Base-by-base conservation (phyloP, 202 grass and related monocot species). In the Brachypodium distachyon region DNA sequence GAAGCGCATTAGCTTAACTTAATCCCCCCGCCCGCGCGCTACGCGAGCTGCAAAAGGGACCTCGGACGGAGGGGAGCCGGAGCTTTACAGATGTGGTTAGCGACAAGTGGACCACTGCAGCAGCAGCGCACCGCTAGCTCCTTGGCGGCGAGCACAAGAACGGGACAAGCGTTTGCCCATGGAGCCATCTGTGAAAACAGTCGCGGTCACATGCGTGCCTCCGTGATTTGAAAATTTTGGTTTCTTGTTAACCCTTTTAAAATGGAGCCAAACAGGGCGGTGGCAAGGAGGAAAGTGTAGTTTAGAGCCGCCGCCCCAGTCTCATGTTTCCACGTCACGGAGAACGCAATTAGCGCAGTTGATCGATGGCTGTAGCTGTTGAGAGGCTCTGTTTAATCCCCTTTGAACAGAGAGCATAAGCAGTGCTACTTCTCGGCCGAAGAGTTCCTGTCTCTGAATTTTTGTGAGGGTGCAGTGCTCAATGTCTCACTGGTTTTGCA, bases 101-200 rank as follows among this genome's bases (percentile, higher is more conserved):
- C 75, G 67, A 74, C 68, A 63, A 41, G 69, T 76, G 86, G 86
- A 69, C 86, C 86, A 76, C 47, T 25, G 76, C 39, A 18, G 65
- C 65, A 46, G 40, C 9, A 12, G 7, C 8, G 54, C 36, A 21
- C 14, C 14, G 8, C 18, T 37, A 31, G 18, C 58, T 66, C 25
- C 74, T 61, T 83, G 69, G 81, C 86, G 29, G 80, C 81, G 25
- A 80, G 86, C 77, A 84, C 86, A 71, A 88, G 86, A 70, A 71
- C 55, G 64, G 12, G 81, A 36, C 70, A 84, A 13, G 63, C 76
- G 33, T 71, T n/a, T 80, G 86, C n/a, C 46, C 70, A 65, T 84
- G 86, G 86, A 17, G 86, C 86, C 70, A 88, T 88, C 71, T 8
- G 61, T 69, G 60, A 19, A 29, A 59, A 52, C 82, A 81, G 57